These are phyloP conservation scores for Suillus spraguei DNA, from an alignment of 768 basidiomycete species.

Conservation along the genomic window DNA sequence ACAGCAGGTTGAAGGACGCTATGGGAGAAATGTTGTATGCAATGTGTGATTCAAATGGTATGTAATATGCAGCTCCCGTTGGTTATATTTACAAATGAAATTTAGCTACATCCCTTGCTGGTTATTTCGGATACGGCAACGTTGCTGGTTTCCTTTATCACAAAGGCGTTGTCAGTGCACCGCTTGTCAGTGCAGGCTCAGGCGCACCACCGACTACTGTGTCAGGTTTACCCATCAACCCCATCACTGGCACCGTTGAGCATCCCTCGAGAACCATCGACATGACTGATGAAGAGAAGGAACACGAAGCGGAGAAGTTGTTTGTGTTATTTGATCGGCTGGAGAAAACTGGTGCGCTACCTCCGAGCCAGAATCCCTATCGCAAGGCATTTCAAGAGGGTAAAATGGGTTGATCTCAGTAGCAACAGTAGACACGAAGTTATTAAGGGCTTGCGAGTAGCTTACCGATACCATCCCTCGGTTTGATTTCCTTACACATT, in stretches of 20 bases:
- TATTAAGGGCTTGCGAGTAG: background rate
- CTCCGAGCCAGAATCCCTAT: constrained; percentile 69
- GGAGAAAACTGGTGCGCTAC: constrained; percentile 72
- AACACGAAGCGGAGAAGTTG: constrained; percentile 88
- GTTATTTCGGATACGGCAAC: constrained; percentile 91
- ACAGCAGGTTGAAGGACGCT: constrained; percentile 69
- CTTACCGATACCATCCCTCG: constrained; percentile 2
- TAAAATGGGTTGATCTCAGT: constrained; percentile 12
- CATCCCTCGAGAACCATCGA: constrained; percentile 41
- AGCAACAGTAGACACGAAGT: background rate
- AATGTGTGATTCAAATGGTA: constrained; percentile 78
- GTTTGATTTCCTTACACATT: background rate
- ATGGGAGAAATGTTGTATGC: constrained; percentile 89
- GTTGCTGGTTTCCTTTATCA: constrained; percentile 94
- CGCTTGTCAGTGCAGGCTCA: constrained; percentile 37
- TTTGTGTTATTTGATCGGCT: constrained; percentile 91
- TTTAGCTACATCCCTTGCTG: constrained; percentile 69
- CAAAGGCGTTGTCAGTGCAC: constrained; percentile 78
- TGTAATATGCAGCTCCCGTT: constrained; percentile 12
- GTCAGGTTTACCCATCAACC: constrained; percentile 61
- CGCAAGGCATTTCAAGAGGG: constrained; percentile 60
- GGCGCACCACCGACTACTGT: constrained; percentile 37
- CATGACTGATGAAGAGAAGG: constrained; percentile 97
- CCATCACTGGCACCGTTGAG: constrained; percentile 80
- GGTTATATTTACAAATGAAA: constrained; percentile 2